These are phyloP conservation scores for Globisporangium mamillatum DNA, from an alignment of 352 stramenopile species.

Conservation along the genomic window DNA sequence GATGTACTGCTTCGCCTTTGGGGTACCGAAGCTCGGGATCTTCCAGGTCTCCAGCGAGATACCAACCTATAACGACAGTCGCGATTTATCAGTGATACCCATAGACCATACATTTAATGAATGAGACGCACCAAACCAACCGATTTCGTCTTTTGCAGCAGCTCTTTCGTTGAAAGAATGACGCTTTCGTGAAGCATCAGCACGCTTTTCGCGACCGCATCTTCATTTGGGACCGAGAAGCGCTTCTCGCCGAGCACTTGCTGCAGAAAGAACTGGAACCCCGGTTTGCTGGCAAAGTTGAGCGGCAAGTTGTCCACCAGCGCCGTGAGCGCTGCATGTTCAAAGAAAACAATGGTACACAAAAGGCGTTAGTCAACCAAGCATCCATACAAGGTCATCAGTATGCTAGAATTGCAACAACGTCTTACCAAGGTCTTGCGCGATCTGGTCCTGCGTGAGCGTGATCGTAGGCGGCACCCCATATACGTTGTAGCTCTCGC, in stretches of 20 bases:
- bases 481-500: constrained; percentile 24
- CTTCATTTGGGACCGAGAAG: constrained; percentile 48
- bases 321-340: constrained; percentile 54
- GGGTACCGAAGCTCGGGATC: constrained; percentile 30
- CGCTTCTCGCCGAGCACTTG: constrained; percentile 74
- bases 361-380: neutral
- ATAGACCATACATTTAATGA: neutral
- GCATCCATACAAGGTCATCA: neutral
- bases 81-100: neutral
- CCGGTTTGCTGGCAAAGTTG: constrained; percentile 50
- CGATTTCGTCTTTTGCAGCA: constrained; percentile 49
- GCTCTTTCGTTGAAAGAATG: constrained; percentile 66
- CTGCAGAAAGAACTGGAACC: constrained; percentile 68
- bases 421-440: constrained; percentile 55
- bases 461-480: constrained; percentile 20
- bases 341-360: neutral
- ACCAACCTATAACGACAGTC: constrained; percentile 26
- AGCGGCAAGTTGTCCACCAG: constrained; percentile 74
- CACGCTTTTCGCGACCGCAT: constrained; percentile 57
- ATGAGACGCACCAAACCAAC: constrained; percentile 19
- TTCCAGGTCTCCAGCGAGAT: constrained; percentile 72
- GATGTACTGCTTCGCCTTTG: constrained; percentile 50
- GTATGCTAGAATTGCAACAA: neutral
- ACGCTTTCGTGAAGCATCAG: constrained; percentile 70
- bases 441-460: constrained; percentile 59